Conservation (phyloP, 1,139 yeast species). For the Candida mesenterica region DNA sequence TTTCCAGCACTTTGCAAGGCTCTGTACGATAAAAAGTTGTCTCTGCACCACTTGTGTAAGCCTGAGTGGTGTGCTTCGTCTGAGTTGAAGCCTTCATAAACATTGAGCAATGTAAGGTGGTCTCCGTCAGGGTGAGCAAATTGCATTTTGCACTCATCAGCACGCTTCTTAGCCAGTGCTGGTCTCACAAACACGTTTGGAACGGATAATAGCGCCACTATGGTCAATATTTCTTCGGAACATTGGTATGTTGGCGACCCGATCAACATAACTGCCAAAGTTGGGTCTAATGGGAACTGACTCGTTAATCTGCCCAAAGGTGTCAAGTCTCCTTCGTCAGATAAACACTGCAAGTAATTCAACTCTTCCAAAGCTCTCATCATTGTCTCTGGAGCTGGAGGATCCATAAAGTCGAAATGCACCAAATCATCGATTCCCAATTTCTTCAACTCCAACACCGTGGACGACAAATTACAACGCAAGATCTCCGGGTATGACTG, state of each 20-base stretch:
- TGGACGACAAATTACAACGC: slow-evolving; percentile 85
- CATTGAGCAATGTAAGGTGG: slow-evolving; percentile 86
- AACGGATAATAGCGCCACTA: slow-evolving; percentile 87
- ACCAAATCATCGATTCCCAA: slow-evolving; percentile 94
- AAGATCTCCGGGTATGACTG: slow-evolving; percentile 96
- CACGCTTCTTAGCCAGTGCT: slow-evolving; percentile 79
- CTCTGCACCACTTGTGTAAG: slow-evolving; percentile 83
- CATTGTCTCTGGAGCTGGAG: slow-evolving; percentile 99
- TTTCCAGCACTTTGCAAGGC: slow-evolving; percentile 81
- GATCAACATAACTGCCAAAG: slow-evolving; percentile 89
- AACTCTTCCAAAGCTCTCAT: slow-evolving; percentile 97
- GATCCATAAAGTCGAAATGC: slow-evolving; percentile 98
- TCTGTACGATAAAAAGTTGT: slow-evolving; percentile 79
- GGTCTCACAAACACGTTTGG: slow-evolving; percentile 97
- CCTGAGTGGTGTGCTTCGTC: slow-evolving; percentile 66
- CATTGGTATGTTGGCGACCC: slow-evolving; percentile 83
- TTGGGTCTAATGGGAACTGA: slow-evolving; percentile 93
- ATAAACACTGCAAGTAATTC: slow-evolving; percentile 83
- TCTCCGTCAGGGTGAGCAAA: slow-evolving; percentile 97
- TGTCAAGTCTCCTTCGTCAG: slow-evolving; percentile 90
- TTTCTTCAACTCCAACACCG: slow-evolving; percentile 89
- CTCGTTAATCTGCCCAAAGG: slow-evolving; percentile 87
- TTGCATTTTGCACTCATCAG: slow-evolving; percentile 84
- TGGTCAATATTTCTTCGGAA: slow-evolving; percentile 83
- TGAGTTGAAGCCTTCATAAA: slow-evolving; percentile 76